Evolutionary conservation across 768 basidiomycete species (phyloP).

Genomic region (Podaxis mareebaensis): DNA sequence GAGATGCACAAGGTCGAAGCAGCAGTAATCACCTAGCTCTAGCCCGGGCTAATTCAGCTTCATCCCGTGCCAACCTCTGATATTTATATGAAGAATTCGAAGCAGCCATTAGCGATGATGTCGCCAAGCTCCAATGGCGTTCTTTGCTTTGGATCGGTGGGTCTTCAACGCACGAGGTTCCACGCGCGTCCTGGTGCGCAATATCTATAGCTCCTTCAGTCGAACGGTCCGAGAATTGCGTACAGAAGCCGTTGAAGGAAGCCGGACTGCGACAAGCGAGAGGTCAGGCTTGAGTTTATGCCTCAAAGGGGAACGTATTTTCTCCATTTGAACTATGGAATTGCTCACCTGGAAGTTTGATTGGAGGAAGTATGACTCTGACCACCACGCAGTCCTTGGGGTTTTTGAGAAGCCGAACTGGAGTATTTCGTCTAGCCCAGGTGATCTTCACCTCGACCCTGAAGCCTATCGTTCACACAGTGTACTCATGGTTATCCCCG

Average conservation of each 20-base stretch:
- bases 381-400: background rate
- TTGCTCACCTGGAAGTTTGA: background rate
- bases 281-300: background rate
- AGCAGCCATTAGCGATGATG: conserved; percentile 11
- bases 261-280: background rate
- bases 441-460: too few species aligned
- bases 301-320: background rate
- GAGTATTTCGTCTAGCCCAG: too few species aligned
- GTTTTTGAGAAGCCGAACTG: background rate
- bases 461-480: too few species aligned
- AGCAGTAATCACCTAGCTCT: conserved; percentile 8
- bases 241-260: background rate
- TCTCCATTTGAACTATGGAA: background rate
- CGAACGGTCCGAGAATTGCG: background rate
- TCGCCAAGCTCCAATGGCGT: conserved; percentile 7
- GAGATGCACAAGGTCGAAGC: background rate
- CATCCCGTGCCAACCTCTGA: conserved; percentile 9
- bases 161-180: background rate
- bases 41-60: conserved; percentile 8
- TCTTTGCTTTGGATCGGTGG: background rate
- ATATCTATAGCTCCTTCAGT: background rate
- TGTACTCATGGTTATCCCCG: too few species aligned
- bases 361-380: background rate
- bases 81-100: conserved; percentile 14
- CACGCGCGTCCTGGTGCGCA: background rate